Conservation (phyloP, 352 stramenopile genomes). For the Phytophthora multivora region DNA sequence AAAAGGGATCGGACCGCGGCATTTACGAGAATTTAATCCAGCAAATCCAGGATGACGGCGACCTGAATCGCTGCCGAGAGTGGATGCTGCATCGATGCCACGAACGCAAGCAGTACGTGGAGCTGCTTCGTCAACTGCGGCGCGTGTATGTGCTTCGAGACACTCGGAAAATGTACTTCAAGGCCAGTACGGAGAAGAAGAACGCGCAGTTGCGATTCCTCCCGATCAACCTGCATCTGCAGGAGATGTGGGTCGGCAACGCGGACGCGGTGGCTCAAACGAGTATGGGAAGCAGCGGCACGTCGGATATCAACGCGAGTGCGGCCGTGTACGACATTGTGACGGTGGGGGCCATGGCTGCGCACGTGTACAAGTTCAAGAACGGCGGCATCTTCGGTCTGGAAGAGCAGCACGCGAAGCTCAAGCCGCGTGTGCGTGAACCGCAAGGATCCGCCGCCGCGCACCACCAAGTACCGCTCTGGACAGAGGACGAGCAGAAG, state of each 20-base stretch:
- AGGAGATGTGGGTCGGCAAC: constrained; percentile 87
- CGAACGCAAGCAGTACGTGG: constrained; percentile 73
- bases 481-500: constrained; percentile 86
- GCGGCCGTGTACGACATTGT: constrained; percentile 82
- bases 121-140: constrained; percentile 63
- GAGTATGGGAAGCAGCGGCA: constrained; percentile 34
- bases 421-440: constrained; percentile 66
- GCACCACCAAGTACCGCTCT: constrained; percentile 72
- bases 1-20: constrained; percentile 79
- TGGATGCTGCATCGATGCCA: constrained; percentile 82
- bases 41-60: constrained; percentile 87
- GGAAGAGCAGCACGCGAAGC: constrained; percentile 74
- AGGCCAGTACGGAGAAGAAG: constrained; percentile 88
- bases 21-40: constrained; percentile 91
- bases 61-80: constrained; percentile 81
- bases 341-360: constrained; percentile 86
- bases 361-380: constrained; percentile 90
- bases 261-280: constrained; percentile 45
- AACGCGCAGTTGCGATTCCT: constrained; percentile 78
- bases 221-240: constrained; percentile 85
- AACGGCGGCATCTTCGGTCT: constrained; percentile 80
- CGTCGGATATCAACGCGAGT: constrained; percentile 32
- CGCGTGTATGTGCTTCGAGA: constrained; percentile 74
- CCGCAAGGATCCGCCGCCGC: constrained; percentile 44
- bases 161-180: constrained; percentile 83